A percentile compares a stretch with the other conserved stretches of the same genome.
Conservation (phyloP, 1,284 basidiomycete species). For the Nidula niveotomentosa region DNA sequence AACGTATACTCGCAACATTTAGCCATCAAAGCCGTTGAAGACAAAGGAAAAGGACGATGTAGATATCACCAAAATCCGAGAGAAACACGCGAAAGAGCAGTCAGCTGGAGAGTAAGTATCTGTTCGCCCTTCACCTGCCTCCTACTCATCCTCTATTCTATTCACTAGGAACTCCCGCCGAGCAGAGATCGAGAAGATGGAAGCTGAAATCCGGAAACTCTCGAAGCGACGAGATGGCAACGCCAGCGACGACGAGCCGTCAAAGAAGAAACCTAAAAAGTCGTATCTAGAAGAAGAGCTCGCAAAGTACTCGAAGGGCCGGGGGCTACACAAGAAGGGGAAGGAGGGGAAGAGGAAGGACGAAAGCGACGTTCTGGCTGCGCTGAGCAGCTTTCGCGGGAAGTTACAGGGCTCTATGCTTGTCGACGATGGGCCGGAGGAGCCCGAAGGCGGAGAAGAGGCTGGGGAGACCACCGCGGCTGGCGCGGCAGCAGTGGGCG, state of each 20-base stretch:
- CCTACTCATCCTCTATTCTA: background rate
- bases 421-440: constrained; percentile 32
- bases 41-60: constrained; percentile 28
- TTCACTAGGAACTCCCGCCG: constrained; percentile 58
- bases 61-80: constrained; percentile 71
- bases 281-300: constrained; percentile 81
- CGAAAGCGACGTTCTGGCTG: constrained; percentile 76
- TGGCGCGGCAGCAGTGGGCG: constrained; percentile 15
- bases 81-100: constrained; percentile 70
- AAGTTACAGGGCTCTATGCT: constrained; percentile 55
- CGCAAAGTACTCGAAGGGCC: constrained; percentile 71
- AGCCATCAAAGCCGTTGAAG: constrained; percentile 1
- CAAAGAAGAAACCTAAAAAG: constrained; percentile 62
- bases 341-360: constrained; percentile 65
- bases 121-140: constrained; percentile 1
- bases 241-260: constrained; percentile 59
- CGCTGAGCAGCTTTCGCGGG: constrained; percentile 71
- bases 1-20: too few species aligned
- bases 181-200: constrained; percentile 84
- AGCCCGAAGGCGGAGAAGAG: constrained; percentile 21
- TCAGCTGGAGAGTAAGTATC: constrained; percentile 48
- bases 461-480: constrained; percentile 13
- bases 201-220: constrained; percentile 82
- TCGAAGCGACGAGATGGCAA: constrained; percentile 51
- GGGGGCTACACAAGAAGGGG: constrained; percentile 61